Base-by-base conservation (phyloP, 805 yeast species). In the Millerago galiae region DNA sequence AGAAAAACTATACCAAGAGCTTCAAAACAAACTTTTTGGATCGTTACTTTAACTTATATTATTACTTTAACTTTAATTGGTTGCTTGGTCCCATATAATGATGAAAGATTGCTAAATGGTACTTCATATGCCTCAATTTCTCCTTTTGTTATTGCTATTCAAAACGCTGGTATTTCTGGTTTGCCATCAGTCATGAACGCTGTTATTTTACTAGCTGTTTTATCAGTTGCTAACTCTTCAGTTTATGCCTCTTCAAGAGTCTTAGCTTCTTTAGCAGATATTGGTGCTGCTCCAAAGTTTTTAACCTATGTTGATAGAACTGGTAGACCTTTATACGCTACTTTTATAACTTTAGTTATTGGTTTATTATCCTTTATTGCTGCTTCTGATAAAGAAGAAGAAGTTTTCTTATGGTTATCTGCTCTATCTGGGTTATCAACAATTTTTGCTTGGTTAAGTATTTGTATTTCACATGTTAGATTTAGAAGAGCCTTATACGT, bases 121-220 rank as follows among this genome's bases (percentile, higher is more conserved):
- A 72, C 68, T 37, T 77, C 72, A 40, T 77, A 75, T 49, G 83
- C 82, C 35, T 63, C 79, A 13, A 84, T 88, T 11, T 83, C 90
- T 13, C 91, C 93, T 13, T 83, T 83, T 52, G 91, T 83, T 41
- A 77, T 84, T 62, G 85, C 91, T 27, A 75, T 82, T 43, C 66
- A 60, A 28, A 68, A 71, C 38, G 83, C 83, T 24, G 85, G 86
- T 45, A 79, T 81, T 48, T 64, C 60, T 27, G 88, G 81, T 34
- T 62, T 81, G 38, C 86, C 86, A 24, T 69, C 76, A 33, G 74
- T 83, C 27, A 70, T 83, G 64, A 83, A 83, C 55, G 85, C 77
- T 8, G 83, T 83, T 38, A 80, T 83, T 47, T 64, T 83, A 53
- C 65, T 81, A 41, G 74, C 89, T 6, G 81, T 80, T 18, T 58